Evolutionary conservation across 2,329 filamentous ascomycete species (phyloP).

Genomic region (Cladosporium oxysporum): DNA sequence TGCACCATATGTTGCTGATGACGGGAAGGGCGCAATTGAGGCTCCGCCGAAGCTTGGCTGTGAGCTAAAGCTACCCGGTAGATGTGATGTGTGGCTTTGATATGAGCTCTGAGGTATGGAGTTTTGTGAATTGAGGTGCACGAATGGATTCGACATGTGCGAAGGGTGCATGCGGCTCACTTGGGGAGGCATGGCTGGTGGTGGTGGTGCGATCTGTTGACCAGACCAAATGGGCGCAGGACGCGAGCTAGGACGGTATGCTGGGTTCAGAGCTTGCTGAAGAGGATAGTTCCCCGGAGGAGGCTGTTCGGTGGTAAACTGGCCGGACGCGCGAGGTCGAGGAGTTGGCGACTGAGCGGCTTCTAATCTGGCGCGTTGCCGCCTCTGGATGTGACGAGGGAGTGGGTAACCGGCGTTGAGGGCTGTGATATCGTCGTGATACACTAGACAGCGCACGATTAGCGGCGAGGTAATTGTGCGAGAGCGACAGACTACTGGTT

Average conservation of each 20-base stretch:
- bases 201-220: background rate
- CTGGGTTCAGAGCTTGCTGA: background rate
- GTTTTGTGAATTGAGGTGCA: slow-evolving; percentile 54
- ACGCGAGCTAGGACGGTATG: background rate
- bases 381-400: background rate
- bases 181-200: slow-evolving; percentile 58
- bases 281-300: background rate
- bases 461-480: slow-evolving; percentile 10
- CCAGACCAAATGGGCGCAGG: background rate
- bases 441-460: slow-evolving; percentile 15
- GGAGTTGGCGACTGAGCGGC: background rate
- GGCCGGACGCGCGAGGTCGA: background rate
- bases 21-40: slow-evolving; percentile 41
- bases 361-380: background rate
- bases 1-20: slow-evolving; percentile 32
- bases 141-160: slow-evolving; percentile 61
- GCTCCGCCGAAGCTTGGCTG: slow-evolving; percentile 35
- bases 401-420: background rate
- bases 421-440: background rate
- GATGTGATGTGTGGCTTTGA: slow-evolving; percentile 32
- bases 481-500: slow-evolving; percentile 17
- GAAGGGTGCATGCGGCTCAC: slow-evolving; percentile 60
- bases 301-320: background rate
- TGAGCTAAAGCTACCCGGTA: slow-evolving; percentile 45
- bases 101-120: slow-evolving; percentile 35